Conservation (phyloP, 495 filamentous ascomycete genomes). For the Glutinoglossum americanum region DNA sequence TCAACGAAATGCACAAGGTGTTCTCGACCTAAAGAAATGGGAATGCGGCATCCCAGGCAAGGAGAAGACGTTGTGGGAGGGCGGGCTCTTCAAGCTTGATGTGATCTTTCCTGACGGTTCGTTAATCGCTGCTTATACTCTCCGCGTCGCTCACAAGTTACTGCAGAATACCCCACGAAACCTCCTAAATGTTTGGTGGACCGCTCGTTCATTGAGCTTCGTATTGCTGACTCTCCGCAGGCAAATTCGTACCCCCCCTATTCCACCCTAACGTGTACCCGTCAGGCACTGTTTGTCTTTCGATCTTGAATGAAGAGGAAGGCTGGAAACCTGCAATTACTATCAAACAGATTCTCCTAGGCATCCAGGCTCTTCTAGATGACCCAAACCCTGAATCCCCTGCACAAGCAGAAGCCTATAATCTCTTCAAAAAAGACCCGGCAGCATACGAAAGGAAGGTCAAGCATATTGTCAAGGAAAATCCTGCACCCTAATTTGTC, state of each 20-base stretch:
- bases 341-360: constrained; percentile 87
- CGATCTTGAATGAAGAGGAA: constrained; percentile 95
- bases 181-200: constrained; percentile 78
- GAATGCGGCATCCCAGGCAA: constrained; percentile 93
- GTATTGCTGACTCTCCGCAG: constrained; percentile 21
- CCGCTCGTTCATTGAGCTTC: neutral
- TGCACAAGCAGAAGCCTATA: constrained; percentile 93
- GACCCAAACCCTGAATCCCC: constrained; percentile 95
- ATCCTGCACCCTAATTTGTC: constrained; percentile 38
- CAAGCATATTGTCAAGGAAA: constrained; percentile 66
- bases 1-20: constrained; percentile 51
- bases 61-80: constrained; percentile 89
- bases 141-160: neutral
- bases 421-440: constrained; percentile 82
- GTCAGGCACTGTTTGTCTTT: constrained; percentile 91
- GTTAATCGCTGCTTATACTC: constrained; percentile 12
- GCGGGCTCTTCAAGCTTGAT: constrained; percentile 82
- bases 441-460: constrained; percentile 74
- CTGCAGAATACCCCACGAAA: constrained; percentile 89
- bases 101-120: constrained; percentile 88
- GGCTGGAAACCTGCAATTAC: constrained; percentile 97
- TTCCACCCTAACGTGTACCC: constrained; percentile 99
- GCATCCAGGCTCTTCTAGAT: constrained; percentile 85
- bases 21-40: constrained; percentile 86
- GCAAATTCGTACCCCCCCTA: constrained; percentile 89